phyloP scores from a whole-genome alignment of 1,284 basidiomycete genomes.

The Cutaneotrichosporon sp. region DNA sequence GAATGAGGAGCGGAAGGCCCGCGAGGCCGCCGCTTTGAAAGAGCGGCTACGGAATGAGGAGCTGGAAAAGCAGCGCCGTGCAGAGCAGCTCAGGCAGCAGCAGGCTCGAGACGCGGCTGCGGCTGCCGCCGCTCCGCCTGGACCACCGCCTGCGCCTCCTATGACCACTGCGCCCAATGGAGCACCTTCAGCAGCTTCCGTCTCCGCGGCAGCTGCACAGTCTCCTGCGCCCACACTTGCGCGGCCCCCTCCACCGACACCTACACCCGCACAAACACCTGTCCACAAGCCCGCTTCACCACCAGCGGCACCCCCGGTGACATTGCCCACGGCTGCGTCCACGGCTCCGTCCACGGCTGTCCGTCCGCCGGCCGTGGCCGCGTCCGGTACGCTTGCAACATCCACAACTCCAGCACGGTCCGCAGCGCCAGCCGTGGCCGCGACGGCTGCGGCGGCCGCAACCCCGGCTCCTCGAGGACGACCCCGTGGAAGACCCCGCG shows the following conservation, averaged over 20 bases:
- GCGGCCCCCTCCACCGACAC: not conserved
- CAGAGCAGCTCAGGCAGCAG: not conserved
- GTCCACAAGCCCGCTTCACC: too few species aligned
- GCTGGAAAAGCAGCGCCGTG: conserved; percentile 7
- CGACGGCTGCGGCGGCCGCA: not conserved
- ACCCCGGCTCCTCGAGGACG: conserved; percentile 11
- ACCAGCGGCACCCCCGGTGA: too few species aligned
- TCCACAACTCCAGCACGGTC: too few species aligned
- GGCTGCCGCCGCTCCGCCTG: not conserved
- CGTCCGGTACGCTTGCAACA: too few species aligned
- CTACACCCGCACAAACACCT: too few species aligned
- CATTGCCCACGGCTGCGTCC: too few species aligned
- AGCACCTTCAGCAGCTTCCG: too few species aligned
- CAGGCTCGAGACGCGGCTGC: not conserved
- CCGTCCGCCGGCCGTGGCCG: too few species aligned
- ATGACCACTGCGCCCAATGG: too few species aligned
- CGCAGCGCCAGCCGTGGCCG: conserved; percentile 1
- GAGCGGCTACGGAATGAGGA: conserved; percentile 3
- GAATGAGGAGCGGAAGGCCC: conserved; percentile 11
- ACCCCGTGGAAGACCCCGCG: conserved; percentile 17
- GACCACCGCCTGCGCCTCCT: not conserved
- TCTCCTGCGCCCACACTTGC: not conserved
- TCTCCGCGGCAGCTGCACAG: not conserved
- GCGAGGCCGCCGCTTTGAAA: conserved; percentile 10
- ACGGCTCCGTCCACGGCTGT: too few species aligned